phyloP scores from a whole-genome alignment of 257 asterid species.

The Asclepias syriaca region DNA sequence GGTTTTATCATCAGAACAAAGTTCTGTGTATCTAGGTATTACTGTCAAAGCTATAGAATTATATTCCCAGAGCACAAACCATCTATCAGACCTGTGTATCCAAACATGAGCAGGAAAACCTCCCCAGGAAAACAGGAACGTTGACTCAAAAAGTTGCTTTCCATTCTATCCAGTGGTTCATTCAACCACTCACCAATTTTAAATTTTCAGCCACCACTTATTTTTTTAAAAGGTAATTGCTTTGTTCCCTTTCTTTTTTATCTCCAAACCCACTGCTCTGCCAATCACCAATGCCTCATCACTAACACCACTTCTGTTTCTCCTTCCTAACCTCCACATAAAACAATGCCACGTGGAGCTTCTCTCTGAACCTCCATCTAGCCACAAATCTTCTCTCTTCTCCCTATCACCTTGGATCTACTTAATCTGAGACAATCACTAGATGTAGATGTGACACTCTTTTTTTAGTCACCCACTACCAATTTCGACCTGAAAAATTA shows the following conservation, averaged over 20 bases:
- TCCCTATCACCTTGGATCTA: background rate
- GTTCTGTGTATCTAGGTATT: background rate
- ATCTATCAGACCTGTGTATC: background rate
- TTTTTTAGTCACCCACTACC: background rate
- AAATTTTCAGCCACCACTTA: background rate
- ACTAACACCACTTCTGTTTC: background rate
- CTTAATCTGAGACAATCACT: background rate
- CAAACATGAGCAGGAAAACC: background rate
- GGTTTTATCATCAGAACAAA: background rate
- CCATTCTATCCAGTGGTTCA: no score
- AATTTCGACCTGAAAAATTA: background rate
- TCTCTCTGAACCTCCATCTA: background rate
- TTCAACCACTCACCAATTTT: no score
- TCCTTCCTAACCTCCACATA: background rate
- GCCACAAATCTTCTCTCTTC: background rate
- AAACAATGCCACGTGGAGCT: background rate
- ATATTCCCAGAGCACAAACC: background rate
- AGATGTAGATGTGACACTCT: background rate
- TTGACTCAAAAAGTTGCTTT: background rate
- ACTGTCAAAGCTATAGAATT: background rate
- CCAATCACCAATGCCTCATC: background rate
- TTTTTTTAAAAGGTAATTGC: background rate
- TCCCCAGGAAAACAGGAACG: background rate
- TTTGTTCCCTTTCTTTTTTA: background rate
- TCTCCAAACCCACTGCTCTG: background rate